Evolutionary conservation across 177 flowering plant genomes (phyloP), one percentile per base, ranked within the genome.

Genomic region (Tripterygium wilfordii): DNA sequence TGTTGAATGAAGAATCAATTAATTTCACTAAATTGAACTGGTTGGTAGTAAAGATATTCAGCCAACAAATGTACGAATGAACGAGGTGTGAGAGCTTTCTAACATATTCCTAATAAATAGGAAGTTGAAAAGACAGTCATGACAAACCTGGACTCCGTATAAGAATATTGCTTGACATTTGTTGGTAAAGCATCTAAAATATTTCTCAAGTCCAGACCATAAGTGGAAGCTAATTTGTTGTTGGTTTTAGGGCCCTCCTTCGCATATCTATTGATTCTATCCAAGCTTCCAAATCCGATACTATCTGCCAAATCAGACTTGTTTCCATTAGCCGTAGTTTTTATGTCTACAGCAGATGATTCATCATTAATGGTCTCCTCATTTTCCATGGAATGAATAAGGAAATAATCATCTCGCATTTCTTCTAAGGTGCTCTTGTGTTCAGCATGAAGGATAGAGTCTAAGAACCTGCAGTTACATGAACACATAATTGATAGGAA

Each of bases 381-480:
- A 8, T 54, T 45, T 19, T 56, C 65, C 8, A n/a, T 5, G 17
- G 70, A 49, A 29, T 74, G 57, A 36, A 65, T 24, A 20, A 65
- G 51, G n/a, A 59, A 56, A 58, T 71, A 85, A 69, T 83, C 83
- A 12, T 46, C 49, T 36, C 98, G 60, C 95, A 91, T 79, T 48
- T 80, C 88, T 54, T 91, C 98, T 35, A 91, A 63, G 45, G 85
- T 63, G 32, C 61, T 45, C 55, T 85, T 91, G 67, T 91, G 95
- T 36, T 91, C 96, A n/a, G 95, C 96, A 38, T 85, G 96, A 64
- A 91, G 72, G 46, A 91, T 77, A 0, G 90, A 74, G 41, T 91
- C 98, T 76, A 91, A 64, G 53, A 83, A 83, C 63, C 96, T 88
- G 66, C 29, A 49, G 32, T 55, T 6, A 33, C 49, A 7, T 23